Evolutionary conservation across 495 filamentous ascomycete species (phyloP), one percentile per base, ranked within the genome.

Genomic region (Melanomma pulvis-pyrius): DNA sequence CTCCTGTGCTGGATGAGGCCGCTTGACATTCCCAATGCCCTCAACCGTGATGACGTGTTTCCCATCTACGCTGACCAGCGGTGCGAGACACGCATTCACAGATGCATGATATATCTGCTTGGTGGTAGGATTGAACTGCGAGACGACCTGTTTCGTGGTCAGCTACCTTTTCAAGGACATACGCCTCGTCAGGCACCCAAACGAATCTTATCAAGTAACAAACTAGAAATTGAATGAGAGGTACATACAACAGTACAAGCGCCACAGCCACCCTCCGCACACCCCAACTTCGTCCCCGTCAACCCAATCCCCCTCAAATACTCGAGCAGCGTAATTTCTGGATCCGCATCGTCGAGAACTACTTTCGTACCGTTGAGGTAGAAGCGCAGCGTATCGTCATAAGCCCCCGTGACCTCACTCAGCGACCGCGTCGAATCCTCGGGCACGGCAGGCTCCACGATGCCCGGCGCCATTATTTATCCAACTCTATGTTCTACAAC

Each of bases 11-110:
- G 94, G 91, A 80, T 98, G 94, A 12, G 94, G 94, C 39, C 83
- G 84, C 76, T 92, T 89, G 52, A 89, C 86, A 73, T 90, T 90
- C 11, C 94, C 94, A 75, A 98, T 96, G n/a, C 94, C 94, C 77
- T 98, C 94, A 13, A 98, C 87, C 8, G 94, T 98, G 70, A 98
- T 93, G 66, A 98, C 93, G 83, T 98, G 94, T 77, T 98, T 98
- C 25, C 94, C 94, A 78, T 97, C 94, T 15, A 98, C 84, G 65
- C 92, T 93, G 30, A 92, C 88, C 55, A 98, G 81, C 0, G 94
- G 94, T 15, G 93, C 93, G 32, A 98, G 83, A 74, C 94, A 98
- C 46, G 94, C 94, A 74, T 98, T 98, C 57, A 97, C 90, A 22
- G 88, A 91, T 56, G 92, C 91, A 76, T 98, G 92, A 72, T 97